Evolutionary conservation across 192 early-diverging fungal genomes (phyloP).

Genomic region (Diversispora epigaea): DNA sequence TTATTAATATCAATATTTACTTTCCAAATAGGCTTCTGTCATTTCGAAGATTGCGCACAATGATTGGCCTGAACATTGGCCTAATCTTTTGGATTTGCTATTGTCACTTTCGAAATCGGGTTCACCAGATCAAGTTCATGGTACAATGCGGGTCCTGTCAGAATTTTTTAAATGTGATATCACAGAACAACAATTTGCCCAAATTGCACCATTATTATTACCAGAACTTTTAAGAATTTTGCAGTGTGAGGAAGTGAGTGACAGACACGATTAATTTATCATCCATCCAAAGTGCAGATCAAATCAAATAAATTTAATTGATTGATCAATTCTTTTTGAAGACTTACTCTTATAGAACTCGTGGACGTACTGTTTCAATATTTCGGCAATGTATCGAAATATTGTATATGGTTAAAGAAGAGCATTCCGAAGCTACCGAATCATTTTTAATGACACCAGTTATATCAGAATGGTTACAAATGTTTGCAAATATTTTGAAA

Average conservation of each 20-base stretch:
- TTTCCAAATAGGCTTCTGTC: conserved; percentile 78
- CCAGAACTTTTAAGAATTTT: conserved; percentile 85
- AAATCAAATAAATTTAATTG: neutral
- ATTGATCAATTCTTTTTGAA: conserved; percentile 29
- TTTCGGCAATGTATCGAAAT: conserved; percentile 86
- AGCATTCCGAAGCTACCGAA: conserved; percentile 68
- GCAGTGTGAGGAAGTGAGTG: conserved; percentile 50
- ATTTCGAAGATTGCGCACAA: conserved; percentile 86
- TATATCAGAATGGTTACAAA: conserved; percentile 75
- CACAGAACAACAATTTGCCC: conserved; percentile 81
- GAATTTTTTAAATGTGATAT: conserved; percentile 88
- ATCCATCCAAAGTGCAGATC: neutral
- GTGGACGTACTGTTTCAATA: conserved; percentile 76
- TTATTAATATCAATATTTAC: neutral
- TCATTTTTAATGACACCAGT: conserved; percentile 69
- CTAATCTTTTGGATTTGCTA: conserved; percentile 78
- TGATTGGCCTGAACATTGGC: conserved; percentile 95
- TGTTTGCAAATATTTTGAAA: conserved; percentile 65
- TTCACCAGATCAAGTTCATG: conserved; percentile 73
- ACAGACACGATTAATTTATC: too few relatives aligned
- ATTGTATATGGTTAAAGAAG: conserved; percentile 74
- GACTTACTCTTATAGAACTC: conserved; percentile 63
- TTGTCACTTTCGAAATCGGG: conserved; percentile 64
- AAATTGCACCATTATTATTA: conserved; percentile 75
- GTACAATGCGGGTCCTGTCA: conserved; percentile 82